Base-by-base conservation (phyloP, 176 grass and related monocot genomes). In the Oryza brachyantha region DNA sequence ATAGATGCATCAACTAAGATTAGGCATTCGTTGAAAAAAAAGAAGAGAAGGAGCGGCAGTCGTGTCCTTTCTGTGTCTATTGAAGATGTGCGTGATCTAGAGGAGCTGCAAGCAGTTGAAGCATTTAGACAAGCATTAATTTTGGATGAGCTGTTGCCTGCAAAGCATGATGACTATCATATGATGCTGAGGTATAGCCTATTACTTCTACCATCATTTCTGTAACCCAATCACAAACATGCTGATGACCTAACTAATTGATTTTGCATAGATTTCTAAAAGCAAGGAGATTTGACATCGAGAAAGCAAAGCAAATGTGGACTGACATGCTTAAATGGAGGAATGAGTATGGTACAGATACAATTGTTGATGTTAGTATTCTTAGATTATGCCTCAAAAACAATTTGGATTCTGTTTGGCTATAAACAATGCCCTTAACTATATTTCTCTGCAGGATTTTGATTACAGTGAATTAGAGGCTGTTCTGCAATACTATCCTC, bases 281-380 rank as follows among this genome's bases (percentile, higher is more conserved):
- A 83, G 95, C 95, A 72, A 88, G 95, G 57, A 94, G 85, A 68
- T 91, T 98, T 79, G 95, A 98, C 86, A 87, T 93, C 16, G 95
- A 98, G 21, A 98, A 85, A 92, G 85, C 95, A 81, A 98, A 91
- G 66, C 95, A 98, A 77, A 94, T 94, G 95, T 94, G 95, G 95
- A 88, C 74, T 35, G 95, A 98, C 74, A 98, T 93, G 95, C 87
- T 98, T 89, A 90, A 94, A 11, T 98, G 95, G 95, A 88, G 95
- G 66, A 98, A 87, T 70, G 95, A 98, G 10, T 98, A 92, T 76
- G 92, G 83, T 41, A 83, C 87, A 31, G 95, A 98, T 85, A 94
- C 85, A 31, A 93, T 98, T 85, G 42, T 94, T 12, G 95, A 98
- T 85, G 91, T 94, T 25, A 66, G 87, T 72, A 61, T 26, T 12